Evolutionary conservation across 169 alveolate genomes (phyloP).

Genomic region (Fabrea salina): DNA sequence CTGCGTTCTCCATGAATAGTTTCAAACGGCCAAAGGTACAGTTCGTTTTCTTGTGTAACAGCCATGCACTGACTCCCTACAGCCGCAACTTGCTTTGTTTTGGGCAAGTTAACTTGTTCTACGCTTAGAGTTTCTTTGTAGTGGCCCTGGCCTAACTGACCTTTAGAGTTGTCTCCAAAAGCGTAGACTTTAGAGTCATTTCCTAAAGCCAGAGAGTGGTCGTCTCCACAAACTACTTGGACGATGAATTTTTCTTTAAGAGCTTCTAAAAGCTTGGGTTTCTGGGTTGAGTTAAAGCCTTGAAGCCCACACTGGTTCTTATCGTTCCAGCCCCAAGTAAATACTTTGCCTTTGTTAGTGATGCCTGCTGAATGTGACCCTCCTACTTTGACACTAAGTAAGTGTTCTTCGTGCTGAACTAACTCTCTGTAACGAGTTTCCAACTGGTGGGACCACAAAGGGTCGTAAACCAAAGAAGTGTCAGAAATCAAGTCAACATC

Average conservation of each 20-base stretch:
- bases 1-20: conserved; percentile 53
- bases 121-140: conserved; percentile 35
- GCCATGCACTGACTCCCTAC: conserved; percentile 66
- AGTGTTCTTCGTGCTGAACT: conserved; percentile 49
- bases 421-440: conserved; percentile 56
- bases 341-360: conserved; percentile 56
- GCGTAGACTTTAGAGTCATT: conserved; percentile 57
- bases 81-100: conserved; percentile 52
- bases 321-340: conserved; percentile 84
- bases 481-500: conserved; percentile 70
- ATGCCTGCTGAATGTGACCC: conserved; percentile 65
- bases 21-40: conserved; percentile 77
- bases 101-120: conserved; percentile 10
- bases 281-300: conserved; percentile 35
- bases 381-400: conserved; percentile 48
- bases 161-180: conserved; percentile 74
- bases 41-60: conserved; percentile 59
- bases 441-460: conserved; percentile 66
- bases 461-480: conserved; percentile 60
- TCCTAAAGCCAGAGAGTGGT: conserved; percentile 62
- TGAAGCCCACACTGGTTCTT: conserved; percentile 66
- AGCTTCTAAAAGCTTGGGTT: neutral
- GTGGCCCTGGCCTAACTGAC: conserved; percentile 81
- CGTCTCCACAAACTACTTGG: conserved; percentile 68
- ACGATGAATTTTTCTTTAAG: conserved; percentile 38